Base-by-base conservation (phyloP, 2,329 filamentous ascomycete species). In the Phialocephala subalpina region DNA sequence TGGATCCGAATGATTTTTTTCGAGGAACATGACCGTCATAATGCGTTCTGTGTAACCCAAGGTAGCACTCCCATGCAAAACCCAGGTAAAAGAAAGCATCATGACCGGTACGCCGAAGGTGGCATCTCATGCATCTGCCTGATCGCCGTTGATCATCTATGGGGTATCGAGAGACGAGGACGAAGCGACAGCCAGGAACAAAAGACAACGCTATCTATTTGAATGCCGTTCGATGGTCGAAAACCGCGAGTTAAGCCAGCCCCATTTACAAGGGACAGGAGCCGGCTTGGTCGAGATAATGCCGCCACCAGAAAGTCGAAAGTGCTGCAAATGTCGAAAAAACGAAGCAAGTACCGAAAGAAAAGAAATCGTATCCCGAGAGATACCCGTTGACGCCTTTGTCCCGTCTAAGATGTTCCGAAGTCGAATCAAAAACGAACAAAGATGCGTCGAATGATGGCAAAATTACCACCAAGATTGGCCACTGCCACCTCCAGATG, bases 401-500 rank as follows among this genome's bases (percentile, higher is more conserved):
- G 68, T 72, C 69, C 72, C 69, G 69, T 73, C 70, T 69, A 72
- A 60, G 58, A 36, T 61, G 64, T 67, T 58, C 60, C 69, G 67
- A 67, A 59, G 62, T 67, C 69, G 60, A 61, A 47, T 58, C 60
- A 36, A 70, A 71, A 72, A 70, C 60, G 68, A 71, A 68, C 68
- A 69, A 67, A 67, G 66, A 66, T 57, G 64, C 69, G 70, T 64
- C 69, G 60, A 45, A 47, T 42, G 58, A 60, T 62, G 67, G 63
- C 14, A 40, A 69, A n/a, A 76, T 75, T 87, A 87, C 85, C 85
- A 87, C 85, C 84, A 87, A 68, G 75, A 87, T 72, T 75, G 80
- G 62, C 81, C 82, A 72, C 55, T 57, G 16, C 81, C 82, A 72
- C 82, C 81, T 47, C 75, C 80, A 67, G 82, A 83, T 70, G 84